Conservation (phyloP, 2,329 filamentous ascomycete species). For the Cladosporium sp. region DNA sequence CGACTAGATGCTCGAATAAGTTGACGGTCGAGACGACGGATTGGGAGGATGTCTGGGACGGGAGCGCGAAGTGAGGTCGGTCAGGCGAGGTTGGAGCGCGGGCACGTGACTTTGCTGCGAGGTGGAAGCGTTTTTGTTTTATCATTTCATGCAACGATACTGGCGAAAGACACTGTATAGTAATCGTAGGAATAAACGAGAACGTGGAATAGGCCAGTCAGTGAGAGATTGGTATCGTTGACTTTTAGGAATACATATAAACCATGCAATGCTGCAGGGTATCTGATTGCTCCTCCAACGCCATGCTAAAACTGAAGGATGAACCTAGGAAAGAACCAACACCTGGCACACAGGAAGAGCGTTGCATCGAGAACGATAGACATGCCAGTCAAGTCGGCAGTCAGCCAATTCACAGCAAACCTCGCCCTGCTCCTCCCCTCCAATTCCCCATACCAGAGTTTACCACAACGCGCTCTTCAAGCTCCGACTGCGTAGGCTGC, state of each 20-base stretch:
- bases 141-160: too few species aligned
- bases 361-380: too few species aligned
- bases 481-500: conserved; percentile 27
- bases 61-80: conserved; percentile 5
- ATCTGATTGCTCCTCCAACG: conserved; percentile 24
- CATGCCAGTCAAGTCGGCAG: too few species aligned
- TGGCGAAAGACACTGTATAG: too few species aligned
- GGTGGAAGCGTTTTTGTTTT: too few species aligned
- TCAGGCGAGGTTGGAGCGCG: conserved; percentile 12
- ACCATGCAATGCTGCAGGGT: conserved; percentile 4
- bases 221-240: too few species aligned
- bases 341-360: too few species aligned
- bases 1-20: conserved; percentile 47
- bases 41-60: conserved; percentile 47
- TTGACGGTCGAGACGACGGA: conserved; percentile 59
- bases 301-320: conserved; percentile 35
- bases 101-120: too few species aligned
- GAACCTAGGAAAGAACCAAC: too few species aligned
- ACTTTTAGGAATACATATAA: too few species aligned
- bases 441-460: conserved; percentile 59
- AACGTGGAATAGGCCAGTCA: too few species aligned
- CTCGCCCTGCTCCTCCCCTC: conserved; percentile 40
- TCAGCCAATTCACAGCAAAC: neutral
- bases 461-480: conserved; percentile 44
- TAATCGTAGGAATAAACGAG: too few species aligned